phyloP scores from a whole-genome alignment of 495 filamentous ascomycete species.

The Penicillium goetzii region DNA sequence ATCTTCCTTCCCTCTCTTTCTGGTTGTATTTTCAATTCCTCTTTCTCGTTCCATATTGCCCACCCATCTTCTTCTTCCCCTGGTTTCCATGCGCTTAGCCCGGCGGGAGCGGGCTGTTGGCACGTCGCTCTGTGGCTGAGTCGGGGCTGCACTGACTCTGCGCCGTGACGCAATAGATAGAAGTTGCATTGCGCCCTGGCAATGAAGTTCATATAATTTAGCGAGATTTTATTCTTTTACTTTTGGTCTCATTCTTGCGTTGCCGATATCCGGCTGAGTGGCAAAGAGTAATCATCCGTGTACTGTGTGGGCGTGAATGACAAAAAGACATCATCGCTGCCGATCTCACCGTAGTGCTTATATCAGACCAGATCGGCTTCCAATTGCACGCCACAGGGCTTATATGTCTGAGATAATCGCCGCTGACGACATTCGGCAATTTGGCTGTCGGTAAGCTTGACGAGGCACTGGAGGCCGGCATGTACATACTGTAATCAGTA shows the following conservation, averaged over 20 bases:
- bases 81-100: background rate
- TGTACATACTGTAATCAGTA: background rate
- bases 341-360: slow-evolving; percentile 8
- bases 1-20: slow-evolving; percentile 6
- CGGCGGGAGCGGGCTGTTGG: background rate
- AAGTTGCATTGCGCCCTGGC: background rate
- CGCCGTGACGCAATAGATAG: background rate
- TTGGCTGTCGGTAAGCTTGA: background rate
- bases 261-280: background rate
- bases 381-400: background rate
- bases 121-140: slow-evolving; percentile 3
- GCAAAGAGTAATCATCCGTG: background rate
- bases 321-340: background rate
- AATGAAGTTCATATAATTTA: background rate
- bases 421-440: background rate
- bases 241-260: background rate
- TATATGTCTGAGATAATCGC: background rate
- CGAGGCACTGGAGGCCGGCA: background rate
- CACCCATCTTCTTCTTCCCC: background rate
- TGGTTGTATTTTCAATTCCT: slow-evolving; percentile 5
- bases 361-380: slow-evolving; percentile 2
- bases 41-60: background rate
- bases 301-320: background rate
- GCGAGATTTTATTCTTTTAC: background rate
- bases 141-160: background rate